These are phyloP conservation scores for Golubevia pallescens DNA, from an alignment of 1,284 basidiomycete genomes.

Conservation along the genomic window DNA sequence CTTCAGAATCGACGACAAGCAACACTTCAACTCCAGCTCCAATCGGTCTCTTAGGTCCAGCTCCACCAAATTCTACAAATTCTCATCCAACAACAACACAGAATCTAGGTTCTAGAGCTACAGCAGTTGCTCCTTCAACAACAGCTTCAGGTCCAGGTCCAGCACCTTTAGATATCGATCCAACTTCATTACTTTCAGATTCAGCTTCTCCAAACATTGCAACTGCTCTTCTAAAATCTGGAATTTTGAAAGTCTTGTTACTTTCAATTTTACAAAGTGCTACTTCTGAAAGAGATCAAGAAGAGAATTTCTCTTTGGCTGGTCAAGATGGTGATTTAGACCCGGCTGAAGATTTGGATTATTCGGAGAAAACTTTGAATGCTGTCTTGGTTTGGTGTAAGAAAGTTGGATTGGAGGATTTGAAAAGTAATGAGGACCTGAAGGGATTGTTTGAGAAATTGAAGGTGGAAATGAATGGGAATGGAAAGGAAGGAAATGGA, in stretches of 20 bases:
- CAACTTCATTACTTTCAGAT: slow-evolving; percentile 35
- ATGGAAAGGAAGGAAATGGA: slow-evolving; percentile 17
- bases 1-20: slow-evolving; percentile 63
- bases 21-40: slow-evolving; percentile 65
- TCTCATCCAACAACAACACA: slow-evolving; percentile 17
- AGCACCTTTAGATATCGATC: slow-evolving; percentile 53
- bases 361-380: slow-evolving; percentile 79
- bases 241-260: slow-evolving; percentile 45
- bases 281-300: slow-evolving; percentile 10
- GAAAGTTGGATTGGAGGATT: slow-evolving; percentile 39
- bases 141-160: slow-evolving; percentile 67
- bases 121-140: slow-evolving; percentile 67
- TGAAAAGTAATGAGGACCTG: slow-evolving; percentile 32
- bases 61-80: slow-evolving; percentile 12
- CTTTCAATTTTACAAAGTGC: slow-evolving; percentile 30
- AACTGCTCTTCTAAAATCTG: slow-evolving; percentile 47
- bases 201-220: slow-evolving; percentile 42
- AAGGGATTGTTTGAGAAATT: slow-evolving; percentile 49
- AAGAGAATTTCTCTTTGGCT: slow-evolving; percentile 65
- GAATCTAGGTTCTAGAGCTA: slow-evolving; percentile 69
- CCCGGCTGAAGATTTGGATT: slow-evolving; percentile 74
- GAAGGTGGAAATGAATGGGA: slow-evolving; percentile 50
- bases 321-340: slow-evolving; percentile 73
- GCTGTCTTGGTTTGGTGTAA: slow-evolving; percentile 66
- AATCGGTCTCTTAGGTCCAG: slow-evolving; percentile 7